phyloP scores from a whole-genome alignment of 306 rosid genomes.

The Alnus rubra region DNA sequence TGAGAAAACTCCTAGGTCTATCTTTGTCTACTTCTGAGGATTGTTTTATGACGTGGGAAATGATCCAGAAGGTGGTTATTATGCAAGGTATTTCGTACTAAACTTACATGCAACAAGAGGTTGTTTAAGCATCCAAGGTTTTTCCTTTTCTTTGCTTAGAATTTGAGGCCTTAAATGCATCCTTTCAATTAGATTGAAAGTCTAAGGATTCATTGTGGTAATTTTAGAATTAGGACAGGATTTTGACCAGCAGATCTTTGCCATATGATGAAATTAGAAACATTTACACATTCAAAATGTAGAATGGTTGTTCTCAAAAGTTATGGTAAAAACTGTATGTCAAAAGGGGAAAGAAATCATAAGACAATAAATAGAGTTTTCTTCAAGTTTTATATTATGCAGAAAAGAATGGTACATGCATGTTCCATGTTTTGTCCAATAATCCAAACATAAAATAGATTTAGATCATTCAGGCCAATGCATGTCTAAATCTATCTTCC shows the following conservation, averaged over 20 bases:
- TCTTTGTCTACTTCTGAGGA: slow-evolving; percentile 88
- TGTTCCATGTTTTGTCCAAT: background rate
- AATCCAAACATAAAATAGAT: background rate
- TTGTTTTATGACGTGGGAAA: slow-evolving; percentile 90
- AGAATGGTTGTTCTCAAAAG: background rate
- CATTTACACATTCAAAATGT: background rate
- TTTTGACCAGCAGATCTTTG: background rate
- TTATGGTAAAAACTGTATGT: background rate
- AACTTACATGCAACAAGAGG: slow-evolving; percentile 9
- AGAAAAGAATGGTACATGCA: background rate
- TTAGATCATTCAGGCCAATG: background rate
- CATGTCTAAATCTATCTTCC: background rate
- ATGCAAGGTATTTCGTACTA: slow-evolving; percentile 67
- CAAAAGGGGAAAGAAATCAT: background rate
- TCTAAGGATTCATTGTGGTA: slow-evolving; percentile 1
- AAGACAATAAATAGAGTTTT: background rate
- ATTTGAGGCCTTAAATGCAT: slow-evolving; percentile 11
- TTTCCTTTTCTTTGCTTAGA: slow-evolving; percentile 14
- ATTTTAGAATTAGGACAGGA: background rate
- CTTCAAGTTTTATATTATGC: background rate
- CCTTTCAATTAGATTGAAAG: slow-evolving; percentile 9
- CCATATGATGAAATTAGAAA: background rate
- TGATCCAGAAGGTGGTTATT: slow-evolving; percentile 96
- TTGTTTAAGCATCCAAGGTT: slow-evolving; percentile 10
- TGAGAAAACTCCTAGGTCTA: slow-evolving; percentile 77